A percentile compares a stretch with the other conserved stretches of the same genome.
phyloP scores from a whole-genome alignment of 2,329 filamentous ascomycete species.

The Chrysosporium keratinophilum region DNA sequence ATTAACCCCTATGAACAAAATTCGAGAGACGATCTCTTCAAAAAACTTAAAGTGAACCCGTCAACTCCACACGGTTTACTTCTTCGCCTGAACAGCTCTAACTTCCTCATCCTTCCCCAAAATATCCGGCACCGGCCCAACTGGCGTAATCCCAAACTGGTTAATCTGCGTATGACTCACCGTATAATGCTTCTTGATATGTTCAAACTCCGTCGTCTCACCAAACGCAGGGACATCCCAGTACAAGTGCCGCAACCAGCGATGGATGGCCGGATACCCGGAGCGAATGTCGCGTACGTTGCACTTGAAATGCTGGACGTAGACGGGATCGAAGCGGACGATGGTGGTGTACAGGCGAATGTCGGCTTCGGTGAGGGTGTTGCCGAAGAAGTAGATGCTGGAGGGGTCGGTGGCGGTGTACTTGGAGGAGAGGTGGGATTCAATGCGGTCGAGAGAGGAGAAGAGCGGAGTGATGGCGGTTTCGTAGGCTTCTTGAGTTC shows the following conservation, averaged over 20 bases:
- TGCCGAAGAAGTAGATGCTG: constrained; percentile 63
- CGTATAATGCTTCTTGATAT: constrained; percentile 78
- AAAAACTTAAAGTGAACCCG: not conserved
- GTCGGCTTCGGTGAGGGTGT: constrained; percentile 68
- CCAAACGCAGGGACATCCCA: constrained; percentile 71
- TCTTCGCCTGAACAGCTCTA: constrained; percentile 9
- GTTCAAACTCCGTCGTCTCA: constrained; percentile 80
- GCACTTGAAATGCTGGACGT: constrained; percentile 74
- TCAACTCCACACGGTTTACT: not conserved
- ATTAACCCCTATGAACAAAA: too few species aligned
- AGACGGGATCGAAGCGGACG: constrained; percentile 63
- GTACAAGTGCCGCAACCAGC: constrained; percentile 74
- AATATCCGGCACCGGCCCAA: constrained; percentile 77
- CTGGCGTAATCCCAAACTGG: constrained; percentile 61
- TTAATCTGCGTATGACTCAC: constrained; percentile 58
- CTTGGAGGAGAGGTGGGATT: constrained; percentile 53
- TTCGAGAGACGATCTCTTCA: too few species aligned
- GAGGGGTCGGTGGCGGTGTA: constrained; percentile 18
- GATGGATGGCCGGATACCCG: constrained; percentile 70
- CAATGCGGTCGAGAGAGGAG: constrained; percentile 62
- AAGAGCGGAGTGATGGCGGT: constrained; percentile 63
- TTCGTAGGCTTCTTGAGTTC: constrained; percentile 69
- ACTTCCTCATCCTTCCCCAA: constrained; percentile 71
- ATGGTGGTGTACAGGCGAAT: constrained; percentile 65
- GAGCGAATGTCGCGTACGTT: constrained; percentile 76